These are phyloP conservation scores for Stereocaulon alpinum DNA, from an alignment of 495 filamentous ascomycete genomes.

Conservation along the genomic window DNA sequence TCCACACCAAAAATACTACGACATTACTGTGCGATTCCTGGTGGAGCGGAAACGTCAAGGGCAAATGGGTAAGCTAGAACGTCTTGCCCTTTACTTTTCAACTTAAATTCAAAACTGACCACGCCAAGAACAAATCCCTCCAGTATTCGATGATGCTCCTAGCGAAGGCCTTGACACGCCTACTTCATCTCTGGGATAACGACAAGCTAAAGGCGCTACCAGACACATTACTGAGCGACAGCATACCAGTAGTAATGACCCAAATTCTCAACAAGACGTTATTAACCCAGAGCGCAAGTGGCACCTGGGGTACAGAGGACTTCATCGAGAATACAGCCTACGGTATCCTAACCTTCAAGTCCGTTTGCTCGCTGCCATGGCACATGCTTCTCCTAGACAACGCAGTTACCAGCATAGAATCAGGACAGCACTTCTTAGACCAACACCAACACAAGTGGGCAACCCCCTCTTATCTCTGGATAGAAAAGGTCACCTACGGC, in stretches of 20 bases:
- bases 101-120: too few species aligned
- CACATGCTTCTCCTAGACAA: slow-evolving; percentile 14
- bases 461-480: slow-evolving; percentile 26
- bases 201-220: neutral
- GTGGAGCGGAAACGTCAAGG: slow-evolving; percentile 19
- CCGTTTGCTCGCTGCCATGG: slow-evolving; percentile 11
- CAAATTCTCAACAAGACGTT: neutral
- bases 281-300: neutral
- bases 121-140: too few species aligned
- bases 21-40: slow-evolving; percentile 18
- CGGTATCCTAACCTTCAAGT: slow-evolving; percentile 20
- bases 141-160: slow-evolving; percentile 8
- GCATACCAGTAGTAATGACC: neutral
- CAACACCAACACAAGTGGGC: neutral
- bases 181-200: slow-evolving; percentile 1
- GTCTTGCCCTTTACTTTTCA: too few species aligned
- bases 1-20: too few species aligned
- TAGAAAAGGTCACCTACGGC: slow-evolving; percentile 33
- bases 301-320: neutral
- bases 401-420: slow-evolving; percentile 16
- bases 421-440: slow-evolving; percentile 15
- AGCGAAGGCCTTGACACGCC: neutral
- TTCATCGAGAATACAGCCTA: slow-evolving; percentile 24
- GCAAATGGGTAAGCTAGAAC: slow-evolving; percentile 25
- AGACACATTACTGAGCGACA: neutral